These are phyloP conservation scores for Mortierella sp. DNA, from an alignment of 371 early-diverging fungal genomes.

Conservation along the genomic window DNA sequence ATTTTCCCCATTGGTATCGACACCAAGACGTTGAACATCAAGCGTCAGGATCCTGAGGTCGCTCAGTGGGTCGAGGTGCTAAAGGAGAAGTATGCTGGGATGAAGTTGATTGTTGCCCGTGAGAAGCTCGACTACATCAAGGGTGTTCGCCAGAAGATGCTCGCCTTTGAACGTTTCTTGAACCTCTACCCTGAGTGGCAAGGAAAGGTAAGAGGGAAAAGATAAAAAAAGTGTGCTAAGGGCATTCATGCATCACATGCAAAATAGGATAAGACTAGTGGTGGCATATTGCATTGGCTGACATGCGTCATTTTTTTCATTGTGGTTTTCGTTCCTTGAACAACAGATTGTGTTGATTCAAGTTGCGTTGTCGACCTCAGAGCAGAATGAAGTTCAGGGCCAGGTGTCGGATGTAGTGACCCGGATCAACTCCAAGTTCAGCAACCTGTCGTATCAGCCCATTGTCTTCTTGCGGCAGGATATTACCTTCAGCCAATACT, in stretches of 20 bases:
- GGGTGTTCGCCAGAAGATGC: conserved; percentile 93
- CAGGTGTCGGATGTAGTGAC: conserved; percentile 90
- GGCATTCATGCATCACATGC: conserved; percentile 2
- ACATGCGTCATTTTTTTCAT: not conserved
- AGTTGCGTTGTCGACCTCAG: conserved; percentile 76
- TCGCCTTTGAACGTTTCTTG: conserved; percentile 89
- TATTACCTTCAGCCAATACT: conserved; percentile 88
- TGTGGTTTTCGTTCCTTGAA: not conserved
- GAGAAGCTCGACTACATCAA: conserved; percentile 96
- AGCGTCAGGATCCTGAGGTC: conserved; percentile 74
- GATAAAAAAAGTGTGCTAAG: not conserved
- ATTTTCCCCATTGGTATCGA: conserved; percentile 93
- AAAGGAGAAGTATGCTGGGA: conserved; percentile 84
- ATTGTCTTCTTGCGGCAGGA: conserved; percentile 94
- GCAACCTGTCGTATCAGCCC: conserved; percentile 93
- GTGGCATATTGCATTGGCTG: not conserved
- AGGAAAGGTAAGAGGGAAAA: conserved; percentile 69
- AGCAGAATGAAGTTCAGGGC: conserved; percentile 79
- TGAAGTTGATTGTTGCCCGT: conserved; percentile 91
- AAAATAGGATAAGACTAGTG: not conserved
- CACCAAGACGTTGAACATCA: conserved; percentile 33
- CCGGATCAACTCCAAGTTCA: conserved; percentile 93
- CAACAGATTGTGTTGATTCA: conserved; percentile 75
- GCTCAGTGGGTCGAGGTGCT: conserved; percentile 78
- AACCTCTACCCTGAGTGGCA: conserved; percentile 83